Conservation (phyloP, 129 eudicot species). For the Saussurea involucrata region DNA sequence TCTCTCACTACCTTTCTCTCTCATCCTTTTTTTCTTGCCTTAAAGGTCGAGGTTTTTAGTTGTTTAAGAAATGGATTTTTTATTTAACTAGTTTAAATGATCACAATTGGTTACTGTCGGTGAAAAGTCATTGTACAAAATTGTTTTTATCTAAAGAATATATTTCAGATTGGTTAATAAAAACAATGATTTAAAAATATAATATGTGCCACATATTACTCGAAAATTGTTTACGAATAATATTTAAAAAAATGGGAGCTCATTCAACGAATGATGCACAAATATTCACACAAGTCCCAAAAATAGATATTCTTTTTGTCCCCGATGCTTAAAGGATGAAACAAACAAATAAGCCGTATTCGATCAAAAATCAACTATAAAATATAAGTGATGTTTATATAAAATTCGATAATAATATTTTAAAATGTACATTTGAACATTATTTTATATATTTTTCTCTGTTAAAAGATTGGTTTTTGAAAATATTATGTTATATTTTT, state of each 20-base stretch:
- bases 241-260: constrained; percentile 6
- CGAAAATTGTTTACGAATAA: constrained; percentile 10
- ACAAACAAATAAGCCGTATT: constrained; percentile 14
- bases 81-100: too few species aligned
- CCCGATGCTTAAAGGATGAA: constrained; percentile 10
- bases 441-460: too few species aligned
- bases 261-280: constrained; percentile 21
- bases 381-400: too few species aligned
- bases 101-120: too few species aligned
- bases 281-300: constrained; percentile 31
- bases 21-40: too few species aligned
- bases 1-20: too few species aligned
- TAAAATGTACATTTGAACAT: too few species aligned
- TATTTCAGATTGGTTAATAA: not conserved
- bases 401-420: not conserved
- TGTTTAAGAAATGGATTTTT: too few species aligned
- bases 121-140: constrained; percentile 21
- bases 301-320: constrained; percentile 30
- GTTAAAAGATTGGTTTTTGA: too few species aligned
- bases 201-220: constrained; percentile 27
- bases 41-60: too few species aligned
- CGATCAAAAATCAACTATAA: not conserved
- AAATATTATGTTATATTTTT: too few species aligned
- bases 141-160: constrained; percentile 15
- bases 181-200: not conserved